Evolutionary conservation across 2,329 filamentous ascomycete species (phyloP).

Genomic region (Venturia aucupariae): DNA sequence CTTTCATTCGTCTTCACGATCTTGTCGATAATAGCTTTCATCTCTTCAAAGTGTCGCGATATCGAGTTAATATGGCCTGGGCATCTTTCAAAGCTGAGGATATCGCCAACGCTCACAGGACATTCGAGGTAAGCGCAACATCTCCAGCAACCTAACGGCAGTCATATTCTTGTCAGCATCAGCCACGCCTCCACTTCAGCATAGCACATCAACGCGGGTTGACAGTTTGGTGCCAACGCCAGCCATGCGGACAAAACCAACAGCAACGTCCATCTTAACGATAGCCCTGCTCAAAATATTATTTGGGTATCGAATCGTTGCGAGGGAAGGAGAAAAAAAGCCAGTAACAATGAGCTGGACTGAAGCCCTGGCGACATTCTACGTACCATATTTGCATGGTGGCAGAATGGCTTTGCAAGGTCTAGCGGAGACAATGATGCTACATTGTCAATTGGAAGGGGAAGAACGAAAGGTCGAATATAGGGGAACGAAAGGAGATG

Average conservation of each 20-base stretch:
- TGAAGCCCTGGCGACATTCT: too few species aligned
- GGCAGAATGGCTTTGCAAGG: too few species aligned
- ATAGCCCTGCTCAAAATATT: too few species aligned
- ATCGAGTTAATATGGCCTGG: neutral
- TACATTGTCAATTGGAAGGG: neutral
- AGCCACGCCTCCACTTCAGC: conserved; percentile 18
- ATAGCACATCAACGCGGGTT: conserved; percentile 20
- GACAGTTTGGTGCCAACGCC: conserved; percentile 21
- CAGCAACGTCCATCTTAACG: neutral
- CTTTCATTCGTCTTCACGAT: neutral
- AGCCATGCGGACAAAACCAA: conserved; percentile 16
- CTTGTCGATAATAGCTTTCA: neutral
- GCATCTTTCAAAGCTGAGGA: neutral
- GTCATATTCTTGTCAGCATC: conserved; percentile 21
- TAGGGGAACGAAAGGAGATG: too few species aligned
- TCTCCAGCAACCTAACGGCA: conserved; percentile 22
- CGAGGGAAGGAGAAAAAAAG: too few species aligned
- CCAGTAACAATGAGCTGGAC: too few species aligned
- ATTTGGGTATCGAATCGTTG: too few species aligned
- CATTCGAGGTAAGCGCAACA: conserved; percentile 22
- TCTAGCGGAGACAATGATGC: neutral
- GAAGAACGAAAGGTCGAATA: neutral
- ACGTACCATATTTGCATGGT: too few species aligned
- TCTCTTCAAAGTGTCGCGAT: neutral
- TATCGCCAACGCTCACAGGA: conserved; percentile 20